A percentile compares a stretch with the other conserved stretches of the same genome.
Conservation (phyloP, 163 green algal species). For the Scenedesmus sp. region DNA sequence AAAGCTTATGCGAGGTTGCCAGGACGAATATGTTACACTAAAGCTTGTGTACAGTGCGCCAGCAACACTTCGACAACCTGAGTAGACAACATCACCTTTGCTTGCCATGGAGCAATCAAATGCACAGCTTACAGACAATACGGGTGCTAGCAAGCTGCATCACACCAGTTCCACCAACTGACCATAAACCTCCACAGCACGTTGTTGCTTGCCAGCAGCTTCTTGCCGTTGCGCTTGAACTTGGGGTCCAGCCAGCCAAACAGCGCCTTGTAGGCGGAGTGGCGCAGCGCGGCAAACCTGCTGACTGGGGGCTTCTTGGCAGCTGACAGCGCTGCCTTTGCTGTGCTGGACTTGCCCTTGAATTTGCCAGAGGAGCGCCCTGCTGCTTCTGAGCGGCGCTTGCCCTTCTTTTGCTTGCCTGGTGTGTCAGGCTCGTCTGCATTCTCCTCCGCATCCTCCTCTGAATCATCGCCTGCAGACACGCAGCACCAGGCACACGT, state of each 20-base stretch:
- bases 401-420: not conserved
- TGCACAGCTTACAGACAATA: not conserved
- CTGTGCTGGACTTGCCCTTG: not conserved
- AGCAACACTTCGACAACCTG: not conserved
- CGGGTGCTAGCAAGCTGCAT: not conserved
- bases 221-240: constrained; percentile 52
- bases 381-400: not conserved
- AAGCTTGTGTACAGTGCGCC: not conserved
- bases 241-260: constrained; percentile 34
- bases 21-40: not conserved
- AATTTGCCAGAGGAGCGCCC: too few species aligned
- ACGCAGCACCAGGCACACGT: too few species aligned
- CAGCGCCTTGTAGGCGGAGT: not conserved
- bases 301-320: constrained; percentile 1
- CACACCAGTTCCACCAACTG: not conserved
- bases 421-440: constrained; percentile 19
- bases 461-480: too few species aligned
- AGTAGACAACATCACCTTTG: not conserved
- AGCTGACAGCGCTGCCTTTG: not conserved
- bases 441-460: not conserved
- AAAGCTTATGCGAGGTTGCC: too few species aligned
- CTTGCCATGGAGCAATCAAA: not conserved
- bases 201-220: not conserved
- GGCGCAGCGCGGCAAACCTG: not conserved
- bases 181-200: constrained; percentile 27